Conservation (phyloP, 1,139 yeast genomes). For the Magnusiomyces fungicola region DNA sequence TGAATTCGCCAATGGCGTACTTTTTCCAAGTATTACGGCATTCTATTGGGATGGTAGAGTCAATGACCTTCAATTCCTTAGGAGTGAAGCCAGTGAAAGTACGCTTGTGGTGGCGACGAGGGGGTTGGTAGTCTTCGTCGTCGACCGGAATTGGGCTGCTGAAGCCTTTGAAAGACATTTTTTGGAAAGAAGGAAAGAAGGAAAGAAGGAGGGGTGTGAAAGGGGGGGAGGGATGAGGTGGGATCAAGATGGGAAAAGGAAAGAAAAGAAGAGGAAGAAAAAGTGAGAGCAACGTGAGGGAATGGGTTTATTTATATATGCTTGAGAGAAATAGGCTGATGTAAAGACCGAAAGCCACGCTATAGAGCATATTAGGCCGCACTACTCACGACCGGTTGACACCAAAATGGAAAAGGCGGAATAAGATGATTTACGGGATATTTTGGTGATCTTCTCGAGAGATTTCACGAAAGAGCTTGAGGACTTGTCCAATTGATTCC, state of each 20-base stretch:
- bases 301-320: no score
- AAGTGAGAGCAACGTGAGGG: background rate
- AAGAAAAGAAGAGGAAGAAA: background rate
- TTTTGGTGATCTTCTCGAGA: no score
- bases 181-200: background rate
- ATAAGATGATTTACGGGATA: no score
- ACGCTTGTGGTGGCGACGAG: constrained; percentile 36
- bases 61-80: constrained; percentile 76
- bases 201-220: background rate
- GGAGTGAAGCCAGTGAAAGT: constrained; percentile 89
- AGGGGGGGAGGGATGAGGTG: no score
- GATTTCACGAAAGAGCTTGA: no score
- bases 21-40: constrained; percentile 74
- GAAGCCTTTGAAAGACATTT: constrained; percentile 2
- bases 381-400: no score
- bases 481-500: no score
- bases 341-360: no score
- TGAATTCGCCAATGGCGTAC: constrained; percentile 47
- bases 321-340: no score
- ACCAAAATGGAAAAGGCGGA: no score
- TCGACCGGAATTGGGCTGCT: constrained; percentile 6
- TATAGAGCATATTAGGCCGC: no score
- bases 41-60: constrained; percentile 69
- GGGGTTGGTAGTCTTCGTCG: constrained; percentile 11
- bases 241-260: background rate